phyloP scores from a whole-genome alignment of 1,284 basidiomycete species.

The Rhodotorula sp. region DNA sequence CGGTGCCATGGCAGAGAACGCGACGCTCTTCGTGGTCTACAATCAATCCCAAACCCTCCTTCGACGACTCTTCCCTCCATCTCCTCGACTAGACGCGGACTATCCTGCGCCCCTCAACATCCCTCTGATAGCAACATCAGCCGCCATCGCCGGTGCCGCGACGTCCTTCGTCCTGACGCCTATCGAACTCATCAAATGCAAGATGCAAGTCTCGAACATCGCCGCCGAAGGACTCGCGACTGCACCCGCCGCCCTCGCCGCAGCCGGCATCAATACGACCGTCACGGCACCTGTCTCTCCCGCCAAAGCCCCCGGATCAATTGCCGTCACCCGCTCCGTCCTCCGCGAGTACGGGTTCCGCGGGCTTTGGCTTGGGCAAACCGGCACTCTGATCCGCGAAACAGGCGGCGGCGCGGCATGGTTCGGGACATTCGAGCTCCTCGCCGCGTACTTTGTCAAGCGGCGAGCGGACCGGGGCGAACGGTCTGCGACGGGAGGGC shows the following conservation, averaged over 20 bases:
- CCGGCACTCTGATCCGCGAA: slow-evolving; percentile 79
- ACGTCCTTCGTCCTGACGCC: slow-evolving; percentile 85
- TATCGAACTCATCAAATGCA: slow-evolving; percentile 87
- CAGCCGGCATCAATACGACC: slow-evolving; percentile 38
- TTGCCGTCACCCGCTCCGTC: slow-evolving; percentile 64
- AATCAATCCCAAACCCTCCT: slow-evolving; percentile 74
- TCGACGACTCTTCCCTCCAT: slow-evolving; percentile 38
- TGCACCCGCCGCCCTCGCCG: slow-evolving; percentile 9
- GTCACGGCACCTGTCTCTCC: slow-evolving; percentile 2
- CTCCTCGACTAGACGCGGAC: slow-evolving; percentile 9
- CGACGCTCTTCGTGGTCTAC: slow-evolving; percentile 80
- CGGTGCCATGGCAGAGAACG: slow-evolving; percentile 89
- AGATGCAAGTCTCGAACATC: slow-evolving; percentile 92
- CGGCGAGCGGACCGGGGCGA: slow-evolving; percentile 30
- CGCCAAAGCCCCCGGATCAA: slow-evolving; percentile 57
- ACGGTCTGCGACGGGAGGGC: slow-evolving; percentile 35
- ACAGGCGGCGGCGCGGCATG: slow-evolving; percentile 82
- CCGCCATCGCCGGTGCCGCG: slow-evolving; percentile 73
- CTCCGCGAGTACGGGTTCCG: slow-evolving; percentile 65
- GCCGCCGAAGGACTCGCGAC: slow-evolving; percentile 44
- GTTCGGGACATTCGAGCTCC: slow-evolving; percentile 80
- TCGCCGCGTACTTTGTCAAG: slow-evolving; percentile 48
- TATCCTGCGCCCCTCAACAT: slow-evolving; percentile 54
- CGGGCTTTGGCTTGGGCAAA: slow-evolving; percentile 84
- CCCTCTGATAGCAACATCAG: slow-evolving; percentile 68